Evolutionary conservation across 768 basidiomycete species (phyloP).

Genomic region (Cyclocybe cylindracea): DNA sequence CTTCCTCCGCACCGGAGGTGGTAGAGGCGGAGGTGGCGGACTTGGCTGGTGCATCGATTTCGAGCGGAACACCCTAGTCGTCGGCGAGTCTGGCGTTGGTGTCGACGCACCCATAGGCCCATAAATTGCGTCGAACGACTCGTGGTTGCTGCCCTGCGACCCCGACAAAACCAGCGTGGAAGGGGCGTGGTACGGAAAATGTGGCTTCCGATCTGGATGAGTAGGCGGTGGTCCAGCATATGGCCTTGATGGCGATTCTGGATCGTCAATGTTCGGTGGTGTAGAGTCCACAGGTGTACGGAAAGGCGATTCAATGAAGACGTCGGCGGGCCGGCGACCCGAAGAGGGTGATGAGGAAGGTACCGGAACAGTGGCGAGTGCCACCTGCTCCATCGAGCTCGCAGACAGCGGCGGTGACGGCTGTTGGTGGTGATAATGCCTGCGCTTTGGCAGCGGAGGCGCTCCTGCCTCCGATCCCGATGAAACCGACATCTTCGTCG

Average conservation of each 20-base stretch:
- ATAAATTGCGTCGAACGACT: slow-evolving; percentile 25
- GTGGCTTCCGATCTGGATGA: slow-evolving; percentile 54
- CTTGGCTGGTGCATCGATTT: slow-evolving; percentile 55
- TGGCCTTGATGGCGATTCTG: slow-evolving; percentile 27
- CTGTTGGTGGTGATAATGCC: slow-evolving; percentile 20
- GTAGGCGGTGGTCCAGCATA: slow-evolving; percentile 38
- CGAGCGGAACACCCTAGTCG: slow-evolving; percentile 47
- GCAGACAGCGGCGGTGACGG: slow-evolving; percentile 43
- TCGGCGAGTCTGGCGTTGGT: slow-evolving; percentile 24
- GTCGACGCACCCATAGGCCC: slow-evolving; percentile 8
- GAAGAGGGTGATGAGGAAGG: neutral
- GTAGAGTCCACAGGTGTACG: slow-evolving; percentile 15
- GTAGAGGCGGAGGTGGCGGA: slow-evolving; percentile 29
- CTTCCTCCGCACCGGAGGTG: slow-evolving; percentile 48
- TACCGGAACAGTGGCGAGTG: slow-evolving; percentile 27
- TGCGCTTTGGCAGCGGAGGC: slow-evolving; percentile 34
- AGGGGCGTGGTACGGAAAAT: slow-evolving; percentile 7
- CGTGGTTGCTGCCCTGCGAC: slow-evolving; percentile 7
- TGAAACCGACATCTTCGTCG: slow-evolving; percentile 12
- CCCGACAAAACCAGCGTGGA: neutral
- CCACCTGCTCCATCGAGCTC: slow-evolving; percentile 49
- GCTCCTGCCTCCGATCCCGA: slow-evolving; percentile 17
- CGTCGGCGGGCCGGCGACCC: no score
- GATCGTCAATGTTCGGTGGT: slow-evolving; percentile 1
- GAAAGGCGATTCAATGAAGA: slow-evolving; percentile 9